Conservation (phyloP, 2,329 filamentous ascomycete genomes). For the Botrytis deweyae region DNA sequence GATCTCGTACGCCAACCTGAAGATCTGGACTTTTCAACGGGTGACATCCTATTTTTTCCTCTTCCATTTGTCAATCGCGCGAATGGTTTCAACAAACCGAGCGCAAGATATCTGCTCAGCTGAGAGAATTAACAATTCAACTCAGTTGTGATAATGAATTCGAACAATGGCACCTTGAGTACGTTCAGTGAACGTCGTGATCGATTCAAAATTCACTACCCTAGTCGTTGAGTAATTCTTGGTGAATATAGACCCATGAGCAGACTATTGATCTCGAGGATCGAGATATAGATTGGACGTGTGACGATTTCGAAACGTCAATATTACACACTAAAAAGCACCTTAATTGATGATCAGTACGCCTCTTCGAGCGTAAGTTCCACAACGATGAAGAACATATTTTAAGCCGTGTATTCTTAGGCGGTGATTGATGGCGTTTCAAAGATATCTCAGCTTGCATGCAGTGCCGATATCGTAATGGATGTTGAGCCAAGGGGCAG, state of each 20-base stretch:
- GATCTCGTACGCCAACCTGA: constrained; percentile 19
- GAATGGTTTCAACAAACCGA: constrained; percentile 6
- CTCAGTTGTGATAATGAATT: background rate
- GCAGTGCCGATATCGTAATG: constrained; percentile 11
- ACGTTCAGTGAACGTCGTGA: background rate
- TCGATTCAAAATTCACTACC: constrained; percentile 7
- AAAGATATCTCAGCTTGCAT: constrained; percentile 19
- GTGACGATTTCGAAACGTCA: constrained; percentile 21
- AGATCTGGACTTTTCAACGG: constrained; percentile 14
- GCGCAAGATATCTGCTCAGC: constrained; percentile 9
- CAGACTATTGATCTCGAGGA: constrained; percentile 22
- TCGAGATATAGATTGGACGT: constrained; percentile 22
- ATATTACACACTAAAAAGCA: constrained; percentile 23
- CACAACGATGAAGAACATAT: constrained; percentile 18
- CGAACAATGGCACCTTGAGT: background rate
- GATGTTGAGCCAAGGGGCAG: background rate
- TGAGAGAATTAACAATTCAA: constrained; percentile 5
- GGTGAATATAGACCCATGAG: constrained; percentile 6
- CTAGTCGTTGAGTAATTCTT: background rate
- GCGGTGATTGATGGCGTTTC: constrained; percentile 22
- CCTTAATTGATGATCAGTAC: constrained; percentile 18
- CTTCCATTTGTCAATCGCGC: background rate
- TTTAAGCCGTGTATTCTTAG: constrained; percentile 9
- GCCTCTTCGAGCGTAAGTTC: constrained; percentile 12
- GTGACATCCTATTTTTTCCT: constrained; percentile 1